These are phyloP conservation scores for Chenopodium album DNA, from an alignment of 148 eudicot genomes.

Conservation along the genomic window DNA sequence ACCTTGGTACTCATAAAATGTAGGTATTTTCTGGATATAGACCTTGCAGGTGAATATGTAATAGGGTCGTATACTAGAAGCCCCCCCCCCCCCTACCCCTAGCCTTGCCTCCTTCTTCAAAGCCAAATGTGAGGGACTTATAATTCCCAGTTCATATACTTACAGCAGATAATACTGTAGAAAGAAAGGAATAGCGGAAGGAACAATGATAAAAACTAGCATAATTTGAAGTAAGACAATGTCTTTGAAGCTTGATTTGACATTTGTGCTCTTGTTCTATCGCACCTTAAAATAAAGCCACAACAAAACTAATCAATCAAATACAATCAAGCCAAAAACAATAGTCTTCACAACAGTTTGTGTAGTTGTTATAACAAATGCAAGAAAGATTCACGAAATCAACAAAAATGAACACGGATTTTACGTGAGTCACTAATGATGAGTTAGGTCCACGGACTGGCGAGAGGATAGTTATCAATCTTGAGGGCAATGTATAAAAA, in stretches of 20 bases:
- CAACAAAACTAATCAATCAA: too few species aligned
- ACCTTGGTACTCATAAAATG: not conserved
- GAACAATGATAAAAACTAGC: not conserved
- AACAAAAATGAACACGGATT: too few species aligned
- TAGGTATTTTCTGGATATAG: not conserved
- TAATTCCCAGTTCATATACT: not conserved
- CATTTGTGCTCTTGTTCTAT: not conserved
- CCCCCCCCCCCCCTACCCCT: not conserved
- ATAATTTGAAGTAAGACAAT: not conserved
- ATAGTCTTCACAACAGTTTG: too few species aligned
- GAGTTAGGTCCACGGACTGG: too few species aligned
- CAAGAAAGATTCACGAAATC: too few species aligned
- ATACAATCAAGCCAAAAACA: too few species aligned
- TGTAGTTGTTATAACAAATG: too few species aligned
- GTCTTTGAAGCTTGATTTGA: not conserved
- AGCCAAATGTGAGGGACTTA: not conserved
- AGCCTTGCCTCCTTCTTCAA: not conserved
- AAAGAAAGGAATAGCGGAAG: not conserved
- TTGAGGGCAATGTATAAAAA: too few species aligned
- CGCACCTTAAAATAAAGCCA: too few species aligned
- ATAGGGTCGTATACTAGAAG: not conserved
- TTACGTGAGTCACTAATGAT: too few species aligned
- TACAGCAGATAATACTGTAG: not conserved
- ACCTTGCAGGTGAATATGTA: not conserved
- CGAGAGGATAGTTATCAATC: too few species aligned